Evolutionary conservation across 2,329 filamentous ascomycete species (phyloP).

Genomic region (Neocatenulostroma microsporum): DNA sequence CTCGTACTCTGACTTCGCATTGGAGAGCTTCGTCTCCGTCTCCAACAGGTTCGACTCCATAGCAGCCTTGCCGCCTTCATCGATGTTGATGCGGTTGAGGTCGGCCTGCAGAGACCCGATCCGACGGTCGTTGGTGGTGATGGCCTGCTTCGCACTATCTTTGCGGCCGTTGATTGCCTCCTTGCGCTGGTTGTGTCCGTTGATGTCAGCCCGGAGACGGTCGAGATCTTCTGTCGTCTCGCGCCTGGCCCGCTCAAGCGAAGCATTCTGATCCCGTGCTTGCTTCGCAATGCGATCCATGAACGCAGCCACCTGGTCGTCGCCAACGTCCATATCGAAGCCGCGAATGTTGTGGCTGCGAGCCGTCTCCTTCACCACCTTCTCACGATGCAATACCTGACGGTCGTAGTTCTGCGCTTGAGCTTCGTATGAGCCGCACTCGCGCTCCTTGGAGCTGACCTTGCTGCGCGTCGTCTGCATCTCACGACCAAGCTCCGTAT

Average conservation of each 20-base stretch:
- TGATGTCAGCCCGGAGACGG: constrained; percentile 63
- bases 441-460: constrained; percentile 44
- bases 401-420: constrained; percentile 81
- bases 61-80: constrained; percentile 75
- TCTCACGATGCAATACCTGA: constrained; percentile 62
- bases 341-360: constrained; percentile 71
- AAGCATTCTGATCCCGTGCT: constrained; percentile 67
- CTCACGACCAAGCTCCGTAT: constrained; percentile 52
- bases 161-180: constrained; percentile 67
- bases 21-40: constrained; percentile 54
- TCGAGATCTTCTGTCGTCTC: constrained; percentile 68
- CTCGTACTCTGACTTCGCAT: constrained; percentile 56
- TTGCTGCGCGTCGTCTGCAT: constrained; percentile 40
- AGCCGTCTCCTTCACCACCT: constrained; percentile 71
- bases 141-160: constrained; percentile 62
- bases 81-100: constrained; percentile 65
- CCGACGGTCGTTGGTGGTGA: constrained; percentile 65
- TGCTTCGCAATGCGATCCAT: constrained; percentile 68
- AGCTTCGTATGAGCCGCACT: constrained; percentile 72
- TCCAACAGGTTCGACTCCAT: constrained; percentile 68
- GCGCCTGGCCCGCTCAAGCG: constrained; percentile 65
- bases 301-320: constrained; percentile 66
- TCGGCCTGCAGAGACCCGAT: constrained; percentile 58
- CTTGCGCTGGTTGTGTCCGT: constrained; percentile 65
- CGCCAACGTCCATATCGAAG: constrained; percentile 70